These are phyloP conservation scores for Starmera stellimalicola DNA, from an alignment of 1,139 yeast genomes.

Conservation along the genomic window DNA sequence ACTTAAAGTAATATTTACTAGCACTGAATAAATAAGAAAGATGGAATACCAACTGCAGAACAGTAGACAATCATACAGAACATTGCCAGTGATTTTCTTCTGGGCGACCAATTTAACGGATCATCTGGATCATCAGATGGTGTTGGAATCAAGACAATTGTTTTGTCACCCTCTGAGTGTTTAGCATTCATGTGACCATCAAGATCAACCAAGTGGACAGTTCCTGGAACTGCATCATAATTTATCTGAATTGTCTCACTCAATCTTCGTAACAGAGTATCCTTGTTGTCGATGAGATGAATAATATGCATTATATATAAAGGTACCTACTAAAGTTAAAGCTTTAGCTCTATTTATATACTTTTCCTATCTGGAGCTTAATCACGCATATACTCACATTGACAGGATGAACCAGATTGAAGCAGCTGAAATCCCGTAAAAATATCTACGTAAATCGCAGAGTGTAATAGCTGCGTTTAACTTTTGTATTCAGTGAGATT, in stretches of 20 bases:
- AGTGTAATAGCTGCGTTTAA: no score
- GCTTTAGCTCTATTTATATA: no score
- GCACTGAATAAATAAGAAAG: constrained; percentile 36
- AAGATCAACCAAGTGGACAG: constrained; percentile 46
- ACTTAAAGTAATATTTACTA: constrained; percentile 30
- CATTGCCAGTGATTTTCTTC: constrained; percentile 25
- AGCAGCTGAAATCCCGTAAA: no score
- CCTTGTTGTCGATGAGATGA: no score
- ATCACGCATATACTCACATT: no score
- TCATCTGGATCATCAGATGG: constrained; percentile 36
- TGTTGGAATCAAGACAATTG: constrained; percentile 33
- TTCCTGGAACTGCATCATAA: constrained; percentile 47
- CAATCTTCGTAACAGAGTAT: no score
- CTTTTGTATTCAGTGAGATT: no score
- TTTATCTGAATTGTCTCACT: constrained; percentile 14
- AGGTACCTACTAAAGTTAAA: no score
- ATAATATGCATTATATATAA: no score
- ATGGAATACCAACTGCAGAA: constrained; percentile 35
- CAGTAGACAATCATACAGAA: constrained; percentile 31
- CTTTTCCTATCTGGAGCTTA: no score
- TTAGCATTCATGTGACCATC: constrained; percentile 20
- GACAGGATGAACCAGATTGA: no score
- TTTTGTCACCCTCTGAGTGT: constrained; percentile 19
- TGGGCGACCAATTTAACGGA: constrained; percentile 30
- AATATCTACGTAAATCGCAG: no score